Evolutionary conservation across 2,329 filamentous ascomycete genomes (phyloP), one percentile per base, ranked within the genome.

Genomic region (Pyricularia pennisetigena): DNA sequence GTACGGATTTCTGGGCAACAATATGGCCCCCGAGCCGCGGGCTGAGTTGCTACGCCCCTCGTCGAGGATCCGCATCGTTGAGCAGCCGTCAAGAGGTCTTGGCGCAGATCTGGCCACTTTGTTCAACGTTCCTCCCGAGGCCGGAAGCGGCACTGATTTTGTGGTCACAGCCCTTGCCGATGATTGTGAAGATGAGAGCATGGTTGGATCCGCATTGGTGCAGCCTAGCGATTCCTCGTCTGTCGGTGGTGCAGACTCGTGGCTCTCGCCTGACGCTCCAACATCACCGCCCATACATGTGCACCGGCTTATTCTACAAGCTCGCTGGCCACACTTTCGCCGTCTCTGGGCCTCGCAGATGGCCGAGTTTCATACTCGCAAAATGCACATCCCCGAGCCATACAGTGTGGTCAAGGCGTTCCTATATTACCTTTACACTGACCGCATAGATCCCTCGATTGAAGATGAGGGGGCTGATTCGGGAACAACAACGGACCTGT

Each of bases 301-400:
- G 4, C 95, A 99, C 78, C 93, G 92, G 70, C 89, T 99, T 68
- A 97, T 99, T 67, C 84, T 99, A 9, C 92, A 96, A 77, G 91
- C 95, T 24, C 91, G 95, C 67, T 99, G 95, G 95, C 94, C 95
- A 30, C 95, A 99, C 78, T 99, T 99, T 80, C 89, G 91, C 59
- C 90, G 95, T 20, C 82, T 99, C 2, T 98, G 97, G 81, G 90
- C 90, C 67, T 89, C 94, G 4, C 93, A 97, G 75, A 99, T 99
- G 95, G 89, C 91, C 14, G 95, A 99, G 77, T 99, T 96, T 74
- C 95, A 99, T 76, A 95, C 93, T 20, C 95, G 95, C 75, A 93
- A 92, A 78, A 95, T 99, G 90, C 94, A 99, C 79, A 97, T 99
- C 63, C 94, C 95, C 0, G 96, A 99, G 75, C 94, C 94, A 0